Evolutionary conservation across 2,329 filamentous ascomycete species (phyloP), one percentile per base, ranked within the genome.

Genomic region (Aspergillus sp.): DNA sequence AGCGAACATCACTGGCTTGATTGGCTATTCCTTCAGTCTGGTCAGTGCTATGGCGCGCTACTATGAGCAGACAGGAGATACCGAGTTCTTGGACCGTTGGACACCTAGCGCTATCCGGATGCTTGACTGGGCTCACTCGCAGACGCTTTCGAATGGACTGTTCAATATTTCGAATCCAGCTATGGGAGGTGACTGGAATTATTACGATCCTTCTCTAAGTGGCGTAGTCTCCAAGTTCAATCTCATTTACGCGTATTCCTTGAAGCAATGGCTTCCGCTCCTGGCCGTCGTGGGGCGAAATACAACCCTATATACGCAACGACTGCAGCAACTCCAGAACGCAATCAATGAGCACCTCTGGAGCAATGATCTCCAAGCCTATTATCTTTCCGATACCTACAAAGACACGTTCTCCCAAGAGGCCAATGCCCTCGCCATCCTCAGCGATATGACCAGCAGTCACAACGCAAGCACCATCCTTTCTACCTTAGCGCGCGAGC

Each of bases 61-160:
- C 38, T 52, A 54, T 20, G 37, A 46, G 35, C 43, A 49, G 30
- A 54, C 52, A 0, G 52, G 45, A 2, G 48, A 54, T 23, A 12
- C 5, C n/a, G 30, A 9, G 2, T 54, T 54, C n/a, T 17, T 47
- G n/a, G 4, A 41, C 5, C 43, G 38, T n/a, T 54, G 49, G 52
- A 43, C 47, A 4, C 49, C 48, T 6, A 45, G 39, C 32, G 41
- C 35, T 12, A 19, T 23, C 30, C 43, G 46, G 5, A 17, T 54
- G 35, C 32, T 54, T 7, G 49, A 54, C 19, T 54, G 52, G 52
- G 50, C 52, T 7, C n/a, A 54, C 19, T 52, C 49, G 4, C 52
- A 54, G 37, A 48, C 48, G 13, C 45, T 48, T 4, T 30, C 41
- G 2, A 53, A 44, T 38, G 44, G 47, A 5, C 41, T 53, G n/a